Evolutionary conservation across 2,329 filamentous ascomycete species (phyloP).

Genomic region (Fonsecaea multimorphosa): DNA sequence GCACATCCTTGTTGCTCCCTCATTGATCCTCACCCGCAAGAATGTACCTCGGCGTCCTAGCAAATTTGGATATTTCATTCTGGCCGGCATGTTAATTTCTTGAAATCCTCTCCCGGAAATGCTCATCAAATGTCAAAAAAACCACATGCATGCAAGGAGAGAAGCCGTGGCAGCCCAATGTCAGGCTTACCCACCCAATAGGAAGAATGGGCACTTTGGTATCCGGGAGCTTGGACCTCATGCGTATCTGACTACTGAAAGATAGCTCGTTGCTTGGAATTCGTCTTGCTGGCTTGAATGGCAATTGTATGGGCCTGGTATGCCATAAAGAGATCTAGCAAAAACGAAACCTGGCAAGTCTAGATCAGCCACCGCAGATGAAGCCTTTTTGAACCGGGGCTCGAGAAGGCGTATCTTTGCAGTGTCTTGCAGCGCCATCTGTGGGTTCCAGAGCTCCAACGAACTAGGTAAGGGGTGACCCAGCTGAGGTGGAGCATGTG

Average conservation of each 20-base stretch:
- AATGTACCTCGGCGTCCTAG: conserved; percentile 1
- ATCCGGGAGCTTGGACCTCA: conserved; percentile 13
- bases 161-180: conserved; percentile 6
- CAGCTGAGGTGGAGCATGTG: conserved; percentile 5
- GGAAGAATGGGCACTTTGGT: background rate
- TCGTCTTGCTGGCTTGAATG: background rate
- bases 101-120: conserved; percentile 7
- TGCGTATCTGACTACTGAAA: conserved; percentile 7
- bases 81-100: conserved; percentile 30
- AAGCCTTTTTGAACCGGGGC: background rate
- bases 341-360: background rate
- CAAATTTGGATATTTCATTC: conserved; percentile 30
- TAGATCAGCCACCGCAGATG: conserved; percentile 11
- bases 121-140: conserved; percentile 25
- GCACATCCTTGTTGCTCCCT: background rate
- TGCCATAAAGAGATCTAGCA: background rate
- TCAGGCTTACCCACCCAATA: conserved; percentile 11
- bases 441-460: conserved; percentile 4
- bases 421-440: background rate
- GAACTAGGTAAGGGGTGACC: conserved; percentile 5
- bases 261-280: background rate
- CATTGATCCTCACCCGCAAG: background rate
- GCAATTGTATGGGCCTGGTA: background rate
- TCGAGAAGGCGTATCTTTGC: background rate
- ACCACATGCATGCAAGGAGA: conserved; percentile 27